A percentile compares a stretch with the other conserved stretches of the same genome.
Conservation (phyloP, 805 yeast species). For the Clavispora phyllophila region DNA sequence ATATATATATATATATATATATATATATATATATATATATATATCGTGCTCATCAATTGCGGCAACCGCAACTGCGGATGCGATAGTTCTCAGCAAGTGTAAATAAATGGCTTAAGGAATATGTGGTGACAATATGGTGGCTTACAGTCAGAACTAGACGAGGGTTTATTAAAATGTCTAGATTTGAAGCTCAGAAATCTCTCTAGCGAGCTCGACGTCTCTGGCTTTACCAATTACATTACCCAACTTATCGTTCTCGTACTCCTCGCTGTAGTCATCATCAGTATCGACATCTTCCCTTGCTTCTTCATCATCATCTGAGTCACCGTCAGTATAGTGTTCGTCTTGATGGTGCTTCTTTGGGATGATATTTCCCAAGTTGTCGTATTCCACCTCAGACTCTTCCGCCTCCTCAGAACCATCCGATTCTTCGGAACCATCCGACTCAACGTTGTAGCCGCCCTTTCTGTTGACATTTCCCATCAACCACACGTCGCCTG, state of each 20-base stretch:
- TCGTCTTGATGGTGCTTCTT: constrained; percentile 5
- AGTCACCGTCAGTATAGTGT: constrained; percentile 12
- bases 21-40: too few relatives aligned
- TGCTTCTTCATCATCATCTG: constrained; percentile 17
- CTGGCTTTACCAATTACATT: constrained; percentile 10
- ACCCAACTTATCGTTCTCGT: constrained; percentile 18
- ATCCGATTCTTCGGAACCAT: constrained; percentile 11
- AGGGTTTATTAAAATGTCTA: background rate
- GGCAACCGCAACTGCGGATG: background rate
- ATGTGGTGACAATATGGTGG: too few relatives aligned
- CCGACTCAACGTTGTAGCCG: constrained; percentile 13
- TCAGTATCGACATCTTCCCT: constrained; percentile 6
- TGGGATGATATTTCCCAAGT: constrained; percentile 10
- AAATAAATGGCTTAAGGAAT: too few relatives aligned
- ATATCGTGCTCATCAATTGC: background rate
- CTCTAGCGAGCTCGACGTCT: background rate
- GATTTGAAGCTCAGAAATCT: background rate
- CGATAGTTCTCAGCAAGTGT: too few relatives aligned
- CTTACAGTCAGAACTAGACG: background rate
- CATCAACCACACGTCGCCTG: constrained; percentile 67
- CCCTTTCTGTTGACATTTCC: constrained; percentile 64
- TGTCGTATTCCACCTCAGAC: constrained; percentile 10
- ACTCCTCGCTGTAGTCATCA: background rate
- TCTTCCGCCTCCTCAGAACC: constrained; percentile 16
- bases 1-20: too few relatives aligned